Evolutionary conservation across 2,329 filamentous ascomycete species (phyloP).

Genomic region (Beauveria sp.): DNA sequence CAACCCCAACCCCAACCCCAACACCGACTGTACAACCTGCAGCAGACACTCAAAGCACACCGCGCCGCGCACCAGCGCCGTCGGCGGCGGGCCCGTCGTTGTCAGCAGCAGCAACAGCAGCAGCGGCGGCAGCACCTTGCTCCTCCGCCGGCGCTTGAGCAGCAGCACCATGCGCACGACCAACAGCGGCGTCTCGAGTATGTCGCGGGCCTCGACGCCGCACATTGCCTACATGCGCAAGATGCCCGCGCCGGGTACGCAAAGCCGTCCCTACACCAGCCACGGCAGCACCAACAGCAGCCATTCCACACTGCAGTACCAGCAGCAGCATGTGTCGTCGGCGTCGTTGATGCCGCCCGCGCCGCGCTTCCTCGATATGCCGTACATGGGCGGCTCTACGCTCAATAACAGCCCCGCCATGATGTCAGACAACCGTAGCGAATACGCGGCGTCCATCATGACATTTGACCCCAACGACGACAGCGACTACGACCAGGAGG

Average conservation of each 20-base stretch:
- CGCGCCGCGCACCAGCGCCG: not conserved
- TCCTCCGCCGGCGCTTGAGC: not conserved
- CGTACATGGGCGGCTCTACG: not conserved
- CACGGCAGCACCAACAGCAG: not conserved
- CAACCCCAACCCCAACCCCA: no score
- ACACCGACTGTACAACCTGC: no score
- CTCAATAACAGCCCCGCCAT: not conserved
- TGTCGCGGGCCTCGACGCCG: not conserved
- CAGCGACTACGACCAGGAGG: constrained; percentile 38
- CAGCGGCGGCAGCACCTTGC: not conserved
- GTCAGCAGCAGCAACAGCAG: not conserved
- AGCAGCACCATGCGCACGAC: not conserved
- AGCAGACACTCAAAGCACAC: not conserved
- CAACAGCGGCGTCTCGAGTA: not conserved
- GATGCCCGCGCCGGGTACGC: not conserved
- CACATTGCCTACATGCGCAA: not conserved
- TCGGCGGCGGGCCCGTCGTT: not conserved
- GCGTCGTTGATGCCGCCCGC: not conserved
- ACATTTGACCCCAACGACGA: constrained; percentile 32
- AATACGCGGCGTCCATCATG: constrained; percentile 16
- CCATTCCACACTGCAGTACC: not conserved
- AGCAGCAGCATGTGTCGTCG: not conserved
- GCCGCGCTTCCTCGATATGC: not conserved
- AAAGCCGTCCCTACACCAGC: not conserved
- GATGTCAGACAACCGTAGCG: not conserved